Conservation (phyloP, 2,329 filamentous ascomycete species). For the Pseudocercospora musae region DNA sequence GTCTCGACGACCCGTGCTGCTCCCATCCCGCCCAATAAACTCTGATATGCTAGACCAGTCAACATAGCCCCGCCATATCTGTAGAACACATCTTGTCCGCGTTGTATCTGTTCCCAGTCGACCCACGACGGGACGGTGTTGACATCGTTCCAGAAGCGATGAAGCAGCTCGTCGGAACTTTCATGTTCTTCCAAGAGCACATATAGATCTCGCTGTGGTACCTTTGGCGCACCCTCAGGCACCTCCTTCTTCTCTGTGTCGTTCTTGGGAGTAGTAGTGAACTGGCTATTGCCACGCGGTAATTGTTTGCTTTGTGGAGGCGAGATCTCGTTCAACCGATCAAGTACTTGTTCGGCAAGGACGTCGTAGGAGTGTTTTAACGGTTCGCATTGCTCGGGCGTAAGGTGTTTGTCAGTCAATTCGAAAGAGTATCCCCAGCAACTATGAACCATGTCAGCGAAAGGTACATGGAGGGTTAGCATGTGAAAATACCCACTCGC, state of each 20-base stretch:
- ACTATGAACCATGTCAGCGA: slow-evolving; percentile 30
- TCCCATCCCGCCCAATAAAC: slow-evolving; percentile 67
- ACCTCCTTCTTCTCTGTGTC: slow-evolving; percentile 24
- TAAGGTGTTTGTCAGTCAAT: slow-evolving; percentile 64
- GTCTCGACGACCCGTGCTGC: slow-evolving; percentile 72
- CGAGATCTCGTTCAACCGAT: slow-evolving; percentile 61
- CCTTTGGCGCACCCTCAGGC: slow-evolving; percentile 27
- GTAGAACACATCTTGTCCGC: slow-evolving; percentile 75
- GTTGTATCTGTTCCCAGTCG: slow-evolving; percentile 69
- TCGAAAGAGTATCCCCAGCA: slow-evolving; percentile 67
- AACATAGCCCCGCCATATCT: slow-evolving; percentile 67
- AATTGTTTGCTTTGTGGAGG: slow-evolving; percentile 43
- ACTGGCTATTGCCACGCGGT: slow-evolving; percentile 38
- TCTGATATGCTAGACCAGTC: slow-evolving; percentile 62
- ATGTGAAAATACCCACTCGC: slow-evolving; percentile 35
- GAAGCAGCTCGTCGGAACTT: slow-evolving; percentile 53
- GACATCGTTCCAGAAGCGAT: slow-evolving; percentile 62
- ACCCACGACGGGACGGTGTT: slow-evolving; percentile 71
- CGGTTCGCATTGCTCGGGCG: slow-evolving; percentile 56
- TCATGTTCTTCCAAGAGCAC: slow-evolving; percentile 59
- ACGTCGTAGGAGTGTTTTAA: slow-evolving; percentile 66
- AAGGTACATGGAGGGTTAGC: neutral
- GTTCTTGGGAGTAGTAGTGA: slow-evolving; percentile 3
- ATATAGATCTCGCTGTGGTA: slow-evolving; percentile 58
- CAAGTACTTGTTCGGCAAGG: slow-evolving; percentile 63